Evolutionary conservation across 768 basidiomycete genomes (phyloP), one percentile per base, ranked within the genome.

Genomic region (Lactifluus echinatus): DNA sequence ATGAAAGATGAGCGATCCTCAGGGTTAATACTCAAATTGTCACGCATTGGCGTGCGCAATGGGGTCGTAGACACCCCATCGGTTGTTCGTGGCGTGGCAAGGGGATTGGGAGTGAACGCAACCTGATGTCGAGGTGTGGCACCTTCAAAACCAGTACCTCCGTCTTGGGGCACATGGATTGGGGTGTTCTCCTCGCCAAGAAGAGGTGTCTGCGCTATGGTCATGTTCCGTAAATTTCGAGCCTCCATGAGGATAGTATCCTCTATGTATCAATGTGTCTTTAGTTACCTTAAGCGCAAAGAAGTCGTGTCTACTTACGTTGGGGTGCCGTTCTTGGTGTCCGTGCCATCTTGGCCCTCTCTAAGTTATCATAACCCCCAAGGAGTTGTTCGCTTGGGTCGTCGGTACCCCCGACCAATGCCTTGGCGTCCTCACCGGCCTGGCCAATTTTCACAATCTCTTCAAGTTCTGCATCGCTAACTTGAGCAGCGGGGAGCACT

Each of bases 391-490:
- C 85, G 57, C 85, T 93, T 12, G 92, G 89, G 62, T 90, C 90
- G 51, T 81, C 87, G 7, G 88, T 91, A 24, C 85, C 85, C 19
- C 77, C 81, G 10, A 93, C 93, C 63, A 97, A 67, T 4, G 87
- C 82, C 68, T 93, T 86, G 17, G 95, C 89, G 64, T 81, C 86
- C 73, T 95, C 93, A 3, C 92, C 87, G 0, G 89, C 87, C 68
- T 89, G 84, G 0, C 96, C 96, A 66, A 98, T 97, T 75, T 98
- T 99, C 62, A 96, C 95, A 60, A 99, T 97, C 63, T 97, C 93
- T 73, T 98, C 96, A 50, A 99, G 72, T 70, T 99, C 96, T 2
- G 79, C 72, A 72, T 99, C 96, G 8, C 92, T 89, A 15, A 99
- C 96, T 66, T 99, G 96, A 6, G 95, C 91, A 24, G 74, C 72